These are phyloP conservation scores for Fraxinus velutina DNA, from an alignment of 305 asterid genomes.

Conservation along the genomic window DNA sequence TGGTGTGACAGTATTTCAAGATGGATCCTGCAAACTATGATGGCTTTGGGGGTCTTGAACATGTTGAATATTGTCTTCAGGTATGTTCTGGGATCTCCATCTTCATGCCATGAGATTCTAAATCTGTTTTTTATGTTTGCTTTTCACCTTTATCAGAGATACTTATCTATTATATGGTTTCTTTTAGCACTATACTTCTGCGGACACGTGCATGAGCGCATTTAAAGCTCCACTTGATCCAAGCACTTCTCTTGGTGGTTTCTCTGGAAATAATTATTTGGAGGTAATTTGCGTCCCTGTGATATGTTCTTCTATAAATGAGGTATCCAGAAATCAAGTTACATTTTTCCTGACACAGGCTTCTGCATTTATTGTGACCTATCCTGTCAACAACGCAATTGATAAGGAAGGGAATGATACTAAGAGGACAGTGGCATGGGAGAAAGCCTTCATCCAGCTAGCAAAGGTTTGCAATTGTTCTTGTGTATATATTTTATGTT, in stretches of 20 bases:
- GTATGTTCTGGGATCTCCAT: conserved; percentile 36
- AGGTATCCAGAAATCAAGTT: conserved; percentile 9
- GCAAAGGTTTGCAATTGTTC: conserved; percentile 53
- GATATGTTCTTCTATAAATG: conserved; percentile 1
- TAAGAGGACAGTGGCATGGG: conserved; percentile 89
- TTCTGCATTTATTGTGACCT: conserved; percentile 87
- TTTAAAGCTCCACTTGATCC: conserved; percentile 97
- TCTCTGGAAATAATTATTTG: conserved; percentile 75
- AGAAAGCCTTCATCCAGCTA: conserved; percentile 88
- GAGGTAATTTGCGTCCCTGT: conserved; percentile 48
- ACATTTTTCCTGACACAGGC: conserved; percentile 46
- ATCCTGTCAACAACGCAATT: conserved; percentile 87
- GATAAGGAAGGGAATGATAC: conserved; percentile 73
- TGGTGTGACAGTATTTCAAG: conserved; percentile 71
- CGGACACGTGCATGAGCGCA: conserved; percentile 80
- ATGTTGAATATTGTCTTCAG: conserved; percentile 87
- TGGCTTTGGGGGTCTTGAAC: conserved; percentile 70
- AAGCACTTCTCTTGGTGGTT: conserved; percentile 97
- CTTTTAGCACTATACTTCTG: conserved; percentile 80
- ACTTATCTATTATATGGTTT: conserved; percentile 27
- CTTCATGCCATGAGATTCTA: conserved; percentile 19
- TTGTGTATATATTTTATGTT: neutral
- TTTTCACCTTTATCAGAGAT: conserved; percentile 7
- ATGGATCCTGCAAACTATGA: conserved; percentile 76
- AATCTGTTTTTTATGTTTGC: neutral